Evolutionary conservation across 345 rosid genomes (phyloP), one percentile per base, ranked within the genome.

Genomic region (Eucalyptus rudis): DNA sequence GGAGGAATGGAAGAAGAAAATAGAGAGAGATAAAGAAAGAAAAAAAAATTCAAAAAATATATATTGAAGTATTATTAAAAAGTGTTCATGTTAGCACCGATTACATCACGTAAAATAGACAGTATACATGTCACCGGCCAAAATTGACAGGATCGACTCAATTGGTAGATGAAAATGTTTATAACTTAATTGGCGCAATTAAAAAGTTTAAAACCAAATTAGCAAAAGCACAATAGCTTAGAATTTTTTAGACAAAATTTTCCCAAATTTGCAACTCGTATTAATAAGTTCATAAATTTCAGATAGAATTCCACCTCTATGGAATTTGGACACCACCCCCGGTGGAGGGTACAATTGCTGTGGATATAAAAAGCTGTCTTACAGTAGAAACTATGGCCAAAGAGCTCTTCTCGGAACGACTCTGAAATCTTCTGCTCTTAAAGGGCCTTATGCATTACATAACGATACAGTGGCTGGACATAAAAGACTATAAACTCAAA

Each of bases 111-210:
- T 56, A 56, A 24, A 3, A 24, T 24, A 0, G 13, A 12, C 3
- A 9, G 0, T 1, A 1, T 9, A 24, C 6, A 56, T 22, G 62
- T 56, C 12, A 56, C 6, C 6, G 0, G 6, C 1, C 29, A 22
- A 22, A 56, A 56, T 2, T 10, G 6, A 6, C 6, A 56, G 0
- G 13, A 56, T 56, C 1, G 11, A 56, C 29, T 56, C 5, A 56
- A 56, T 24, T 56, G 29, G 12, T 24, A 56, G 13, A 22, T 24
- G 3, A 56, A 56, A 24, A 56, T 4, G 13, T 56, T 56, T 56
- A 56, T 9, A 56, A 56, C 29, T 56, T 5, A 56, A 56, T 52
- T 52, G 25, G 5, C 10, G 10, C 58, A 52, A 19, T 22, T 10
- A 56, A 56, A 56, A 56, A 22, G 13, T 0, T 56, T 56, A 56